Conservation (phyloP, 345 rosid genomes). For the Salix suchowensis region DNA sequence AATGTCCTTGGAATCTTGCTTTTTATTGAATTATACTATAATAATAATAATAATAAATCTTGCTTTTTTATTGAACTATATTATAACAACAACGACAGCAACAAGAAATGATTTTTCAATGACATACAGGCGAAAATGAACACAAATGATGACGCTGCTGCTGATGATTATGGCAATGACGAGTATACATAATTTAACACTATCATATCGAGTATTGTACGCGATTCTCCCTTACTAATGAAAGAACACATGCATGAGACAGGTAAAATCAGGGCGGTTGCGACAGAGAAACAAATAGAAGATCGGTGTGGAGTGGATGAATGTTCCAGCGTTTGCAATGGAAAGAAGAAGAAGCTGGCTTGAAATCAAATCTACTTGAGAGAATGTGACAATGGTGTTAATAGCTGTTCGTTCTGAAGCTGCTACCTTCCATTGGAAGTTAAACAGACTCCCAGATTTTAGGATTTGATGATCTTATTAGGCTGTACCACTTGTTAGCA, state of each 20-base stretch:
- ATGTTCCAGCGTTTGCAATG: background rate
- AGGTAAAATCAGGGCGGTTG: background rate
- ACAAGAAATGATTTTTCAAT: background rate
- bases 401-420: too few species aligned
- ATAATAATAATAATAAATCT: background rate
- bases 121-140: background rate
- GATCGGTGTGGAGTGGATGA: background rate
- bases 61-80: too few species aligned
- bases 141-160: background rate
- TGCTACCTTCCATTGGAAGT: too few species aligned
- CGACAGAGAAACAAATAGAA: background rate
- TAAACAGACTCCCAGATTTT: too few species aligned
- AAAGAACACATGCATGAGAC: background rate
- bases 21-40: slow-evolving; percentile 1
- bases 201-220: background rate
- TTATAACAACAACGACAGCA: too few species aligned
- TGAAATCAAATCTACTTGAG: background rate
- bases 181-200: background rate
- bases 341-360: background rate
- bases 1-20: slow-evolving; percentile 12
- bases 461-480: background rate
- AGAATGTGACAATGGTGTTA: too few species aligned
- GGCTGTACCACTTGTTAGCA: too few species aligned
- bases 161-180: background rate
- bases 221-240: background rate